phyloP scores from a whole-genome alignment of 768 basidiomycete species.

The Phanerochaete sordida region DNA sequence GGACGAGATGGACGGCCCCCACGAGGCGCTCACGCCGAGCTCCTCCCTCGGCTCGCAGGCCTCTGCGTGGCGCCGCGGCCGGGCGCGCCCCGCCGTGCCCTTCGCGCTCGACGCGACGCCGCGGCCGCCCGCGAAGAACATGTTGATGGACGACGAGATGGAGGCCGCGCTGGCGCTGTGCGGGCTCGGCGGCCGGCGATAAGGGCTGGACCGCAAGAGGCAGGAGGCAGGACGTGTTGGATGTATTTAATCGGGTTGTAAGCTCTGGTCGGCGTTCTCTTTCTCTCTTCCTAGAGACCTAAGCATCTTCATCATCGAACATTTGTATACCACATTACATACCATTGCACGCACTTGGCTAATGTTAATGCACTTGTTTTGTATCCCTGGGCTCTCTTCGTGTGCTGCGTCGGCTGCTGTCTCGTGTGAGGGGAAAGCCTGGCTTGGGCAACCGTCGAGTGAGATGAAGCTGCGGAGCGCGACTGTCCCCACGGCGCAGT shows the following conservation, averaged over 20 bases:
- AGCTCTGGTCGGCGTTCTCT: neutral
- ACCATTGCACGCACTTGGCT: neutral
- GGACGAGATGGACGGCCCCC: conserved; percentile 31
- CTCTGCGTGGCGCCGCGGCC: neutral
- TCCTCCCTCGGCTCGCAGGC: neutral
- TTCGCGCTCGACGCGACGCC: conserved; percentile 5
- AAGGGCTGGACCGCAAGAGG: neutral
- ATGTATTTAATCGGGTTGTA: neutral
- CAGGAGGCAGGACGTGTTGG: neutral
- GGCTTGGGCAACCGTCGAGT: neutral
- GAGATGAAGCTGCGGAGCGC: neutral
- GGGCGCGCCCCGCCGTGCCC: conserved; percentile 10
- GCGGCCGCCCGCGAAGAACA: neutral
- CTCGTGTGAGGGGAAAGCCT: neutral
- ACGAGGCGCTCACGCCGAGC: conserved; percentile 60
- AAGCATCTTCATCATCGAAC: conserved; percentile 1
- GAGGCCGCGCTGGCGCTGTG: conserved; percentile 66
- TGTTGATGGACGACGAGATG: conserved; percentile 65
- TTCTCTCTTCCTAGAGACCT: neutral
- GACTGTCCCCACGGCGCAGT: neutral
- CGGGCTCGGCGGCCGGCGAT: conserved; percentile 36
- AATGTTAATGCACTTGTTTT: neutral
- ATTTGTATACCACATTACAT: conserved; percentile 3
- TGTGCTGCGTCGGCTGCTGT: too few relatives aligned
- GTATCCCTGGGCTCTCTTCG: neutral